phyloP scores from a whole-genome alignment of 768 basidiomycete genomes.

The Leucosporidium yakuticum region DNA sequence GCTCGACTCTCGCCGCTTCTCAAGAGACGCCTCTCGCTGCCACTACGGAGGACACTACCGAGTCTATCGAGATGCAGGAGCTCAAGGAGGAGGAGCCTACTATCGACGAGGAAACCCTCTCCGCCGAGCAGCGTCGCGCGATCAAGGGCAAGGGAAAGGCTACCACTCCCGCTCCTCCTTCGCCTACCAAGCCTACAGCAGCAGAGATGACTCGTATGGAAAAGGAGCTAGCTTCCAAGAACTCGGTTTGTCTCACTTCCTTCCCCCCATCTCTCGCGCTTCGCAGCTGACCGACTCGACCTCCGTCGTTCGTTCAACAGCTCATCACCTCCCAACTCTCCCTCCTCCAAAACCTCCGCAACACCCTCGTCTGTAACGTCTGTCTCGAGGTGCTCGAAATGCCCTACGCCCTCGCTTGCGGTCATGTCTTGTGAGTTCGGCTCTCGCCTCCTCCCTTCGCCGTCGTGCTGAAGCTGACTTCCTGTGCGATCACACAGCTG shows the following conservation, averaged over 20 bases:
- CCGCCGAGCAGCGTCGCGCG: conserved; percentile 10
- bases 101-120: background rate
- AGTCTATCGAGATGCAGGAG: too few species aligned
- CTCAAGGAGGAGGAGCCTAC: background rate
- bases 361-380: conserved; percentile 23
- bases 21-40: too few species aligned
- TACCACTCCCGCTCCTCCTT: background rate
- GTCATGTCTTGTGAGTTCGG: conserved; percentile 28
- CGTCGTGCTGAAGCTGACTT: background rate
- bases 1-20: too few species aligned
- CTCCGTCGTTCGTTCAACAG: background rate
- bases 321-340: conserved; percentile 18
- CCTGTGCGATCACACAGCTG: conserved; percentile 12
- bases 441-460: background rate
- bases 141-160: conserved; percentile 30
- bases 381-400: conserved; percentile 32
- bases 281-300: background rate
- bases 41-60: too few species aligned
- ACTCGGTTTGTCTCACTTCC: conserved; percentile 8
- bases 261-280: background rate
- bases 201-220: background rate
- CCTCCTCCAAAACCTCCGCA: conserved; percentile 18
- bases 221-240: conserved; percentile 20
- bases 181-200: background rate
- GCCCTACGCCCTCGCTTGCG: conserved; percentile 30